Conservation (phyloP, 1,284 basidiomycete genomes). For the Vanrija sp. region DNA sequence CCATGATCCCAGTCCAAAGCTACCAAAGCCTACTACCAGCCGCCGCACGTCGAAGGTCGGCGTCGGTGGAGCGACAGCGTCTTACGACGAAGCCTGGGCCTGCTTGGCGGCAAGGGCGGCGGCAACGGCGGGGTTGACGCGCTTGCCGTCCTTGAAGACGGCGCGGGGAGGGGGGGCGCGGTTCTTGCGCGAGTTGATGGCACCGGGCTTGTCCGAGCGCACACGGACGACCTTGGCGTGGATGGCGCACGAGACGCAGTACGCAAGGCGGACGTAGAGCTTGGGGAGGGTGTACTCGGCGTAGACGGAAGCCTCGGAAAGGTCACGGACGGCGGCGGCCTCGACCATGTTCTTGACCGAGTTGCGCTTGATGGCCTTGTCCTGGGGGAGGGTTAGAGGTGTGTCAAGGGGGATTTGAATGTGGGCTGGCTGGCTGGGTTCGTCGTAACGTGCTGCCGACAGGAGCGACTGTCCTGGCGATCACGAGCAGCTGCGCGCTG, state of each 20-base stretch:
- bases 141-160: constrained; percentile 96
- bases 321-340: constrained; percentile 94
- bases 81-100: constrained; percentile 24
- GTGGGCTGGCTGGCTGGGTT: too few relatives aligned
- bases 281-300: constrained; percentile 96
- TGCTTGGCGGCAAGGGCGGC: constrained; percentile 57
- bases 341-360: constrained; percentile 99
- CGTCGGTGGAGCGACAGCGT: too few relatives aligned
- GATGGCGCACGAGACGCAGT: constrained; percentile 99
- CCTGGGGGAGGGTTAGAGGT: constrained; percentile 51
- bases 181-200: constrained; percentile 70
- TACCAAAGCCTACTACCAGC: not conserved
- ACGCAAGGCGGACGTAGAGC: constrained; percentile 97
- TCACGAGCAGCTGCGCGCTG: not conserved
- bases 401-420: too few relatives aligned
- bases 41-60: not conserved
- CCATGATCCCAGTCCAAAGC: not conserved
- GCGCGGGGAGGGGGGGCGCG: constrained; percentile 92
- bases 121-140: constrained; percentile 72
- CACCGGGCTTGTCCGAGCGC: constrained; percentile 75
- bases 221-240: constrained; percentile 99
- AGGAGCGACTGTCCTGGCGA: not conserved
- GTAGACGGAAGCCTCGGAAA: constrained; percentile 95
- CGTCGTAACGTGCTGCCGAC: too few relatives aligned
- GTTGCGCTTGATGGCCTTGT: constrained; percentile 99